A percentile compares a stretch with the other conserved stretches of the same genome.
phyloP scores from a whole-genome alignment of 495 filamentous ascomycete species.

The Xylaria scruposa region DNA sequence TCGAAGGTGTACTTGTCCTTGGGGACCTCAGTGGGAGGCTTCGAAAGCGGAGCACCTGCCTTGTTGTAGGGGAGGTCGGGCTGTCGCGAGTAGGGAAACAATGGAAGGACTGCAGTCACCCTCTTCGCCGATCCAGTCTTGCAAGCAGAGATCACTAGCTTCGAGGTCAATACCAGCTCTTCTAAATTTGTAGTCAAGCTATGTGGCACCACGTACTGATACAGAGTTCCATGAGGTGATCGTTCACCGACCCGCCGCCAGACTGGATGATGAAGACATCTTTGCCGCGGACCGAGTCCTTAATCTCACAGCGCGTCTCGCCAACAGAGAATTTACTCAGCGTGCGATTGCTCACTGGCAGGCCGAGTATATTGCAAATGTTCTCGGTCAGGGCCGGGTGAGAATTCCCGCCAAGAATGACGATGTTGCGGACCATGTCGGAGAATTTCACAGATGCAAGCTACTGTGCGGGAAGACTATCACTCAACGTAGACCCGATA shows the following conservation, averaged over 20 bases:
- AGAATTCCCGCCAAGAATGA: slow-evolving; percentile 90
- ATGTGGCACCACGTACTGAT: slow-evolving; percentile 62
- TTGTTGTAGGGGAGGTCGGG: slow-evolving; percentile 97
- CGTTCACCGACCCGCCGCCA: slow-evolving; percentile 89
- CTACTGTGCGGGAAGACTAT: slow-evolving; percentile 23
- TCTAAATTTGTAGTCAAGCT: not conserved
- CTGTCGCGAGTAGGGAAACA: slow-evolving; percentile 96
- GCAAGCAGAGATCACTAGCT: slow-evolving; percentile 82
- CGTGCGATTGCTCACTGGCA: slow-evolving; percentile 80
- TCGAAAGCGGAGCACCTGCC: slow-evolving; percentile 82
- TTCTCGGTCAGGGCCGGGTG: slow-evolving; percentile 85
- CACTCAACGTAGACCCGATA: not conserved
- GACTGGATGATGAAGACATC: slow-evolving; percentile 98
- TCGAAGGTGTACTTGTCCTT: slow-evolving; percentile 87
- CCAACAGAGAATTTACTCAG: slow-evolving; percentile 92
- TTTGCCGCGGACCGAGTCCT: slow-evolving; percentile 94
- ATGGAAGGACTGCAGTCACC: slow-evolving; percentile 91
- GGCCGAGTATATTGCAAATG: slow-evolving; percentile 85
- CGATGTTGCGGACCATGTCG: slow-evolving; percentile 93
- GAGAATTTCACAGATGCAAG: not conserved
- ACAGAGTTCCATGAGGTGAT: slow-evolving; percentile 92
- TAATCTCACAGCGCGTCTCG: slow-evolving; percentile 92
- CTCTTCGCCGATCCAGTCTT: slow-evolving; percentile 92
- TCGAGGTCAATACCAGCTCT: slow-evolving; percentile 4
- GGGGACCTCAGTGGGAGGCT: slow-evolving; percentile 61